Base-by-base conservation (phyloP, 345 rosid genomes). In the Pistacia atlantica region DNA sequence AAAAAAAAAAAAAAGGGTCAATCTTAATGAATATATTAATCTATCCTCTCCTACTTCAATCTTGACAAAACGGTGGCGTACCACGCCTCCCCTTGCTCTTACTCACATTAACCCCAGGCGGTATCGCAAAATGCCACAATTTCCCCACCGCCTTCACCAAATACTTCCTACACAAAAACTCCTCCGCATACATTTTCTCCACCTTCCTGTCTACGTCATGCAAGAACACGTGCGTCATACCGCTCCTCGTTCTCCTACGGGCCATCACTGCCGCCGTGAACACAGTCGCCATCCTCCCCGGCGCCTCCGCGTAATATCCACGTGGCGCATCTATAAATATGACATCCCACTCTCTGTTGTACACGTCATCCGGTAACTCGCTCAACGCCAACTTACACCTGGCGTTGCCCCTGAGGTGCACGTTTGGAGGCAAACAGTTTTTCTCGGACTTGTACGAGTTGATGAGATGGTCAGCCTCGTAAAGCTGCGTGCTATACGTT, bases 231-330 rank as follows among this genome's bases (percentile, higher is more conserved):
- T 87, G 91, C 74, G 93, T 89, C 74, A 79, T 80, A 3, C 92
- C 91, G 5, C 83, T 9, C 14, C 80, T 78, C 49, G 51, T 81
- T 71, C 93, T 84, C 68, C 63, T 59, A 37, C 88, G 54, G 0
- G 89, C 90, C 91, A 89, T 89, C 68, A 81, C 87, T 38, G 87
- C 93, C 1, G 88, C 91, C 22, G 93, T 78, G 61, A 86, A 89
- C 38, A 89, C 87, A 52, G 93, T 82, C 37, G 80, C 84, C 93
- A 87, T 89, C 78, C 93, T 81, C 70, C 93, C 93, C 0, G 93
- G 91, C 4, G 93, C 93, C 78, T 84, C 88, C 0, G 81, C 67
- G 64, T 72, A 84, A 72, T 81, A 89, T 17, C 93, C 93, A n/a
- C 82, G 79, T 1, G 93, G 93, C 46, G 85, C 91, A 45, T 89